These are phyloP conservation scores for Aspergillus udagawae DNA, from an alignment of 2,329 filamentous ascomycete species.

Conservation along the genomic window DNA sequence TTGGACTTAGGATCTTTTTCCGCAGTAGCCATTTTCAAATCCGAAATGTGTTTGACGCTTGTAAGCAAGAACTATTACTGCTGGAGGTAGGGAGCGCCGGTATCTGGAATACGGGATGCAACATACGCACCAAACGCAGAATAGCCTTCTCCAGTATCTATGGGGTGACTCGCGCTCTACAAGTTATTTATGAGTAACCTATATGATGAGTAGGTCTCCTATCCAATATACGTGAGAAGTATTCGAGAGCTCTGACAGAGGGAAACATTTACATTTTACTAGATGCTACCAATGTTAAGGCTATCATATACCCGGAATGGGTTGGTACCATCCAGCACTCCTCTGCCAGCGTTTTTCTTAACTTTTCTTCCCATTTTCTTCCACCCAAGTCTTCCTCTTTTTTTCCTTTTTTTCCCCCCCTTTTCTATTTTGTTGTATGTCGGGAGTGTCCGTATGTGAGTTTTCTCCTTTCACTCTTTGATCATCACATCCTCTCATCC, in stretches of 20 bases:
- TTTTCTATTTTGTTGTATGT: constrained; percentile 8
- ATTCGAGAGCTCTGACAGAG: constrained; percentile 9
- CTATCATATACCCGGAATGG: constrained; percentile 2
- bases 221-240: background rate
- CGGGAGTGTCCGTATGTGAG: background rate
- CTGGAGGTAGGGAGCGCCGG: background rate
- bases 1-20: constrained; percentile 37
- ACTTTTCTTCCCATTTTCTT: background rate
- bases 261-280: constrained; percentile 28
- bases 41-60: background rate
- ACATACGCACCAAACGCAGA: background rate
- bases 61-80: background rate
- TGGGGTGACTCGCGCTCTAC: background rate
- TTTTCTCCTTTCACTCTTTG: background rate
- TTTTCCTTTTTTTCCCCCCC: constrained; percentile 5
- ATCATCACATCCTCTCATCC: background rate
- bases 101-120: background rate
- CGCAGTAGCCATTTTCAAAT: constrained; percentile 28
- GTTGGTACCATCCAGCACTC: constrained; percentile 19
- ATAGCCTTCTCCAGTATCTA: background rate
- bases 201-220: background rate
- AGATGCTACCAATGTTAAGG: constrained; percentile 18
- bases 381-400: constrained; percentile 13
- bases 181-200: background rate
- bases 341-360: constrained; percentile 17